phyloP scores from a whole-genome alignment of 148 eudicot genomes.

The Arbutus unedo region DNA sequence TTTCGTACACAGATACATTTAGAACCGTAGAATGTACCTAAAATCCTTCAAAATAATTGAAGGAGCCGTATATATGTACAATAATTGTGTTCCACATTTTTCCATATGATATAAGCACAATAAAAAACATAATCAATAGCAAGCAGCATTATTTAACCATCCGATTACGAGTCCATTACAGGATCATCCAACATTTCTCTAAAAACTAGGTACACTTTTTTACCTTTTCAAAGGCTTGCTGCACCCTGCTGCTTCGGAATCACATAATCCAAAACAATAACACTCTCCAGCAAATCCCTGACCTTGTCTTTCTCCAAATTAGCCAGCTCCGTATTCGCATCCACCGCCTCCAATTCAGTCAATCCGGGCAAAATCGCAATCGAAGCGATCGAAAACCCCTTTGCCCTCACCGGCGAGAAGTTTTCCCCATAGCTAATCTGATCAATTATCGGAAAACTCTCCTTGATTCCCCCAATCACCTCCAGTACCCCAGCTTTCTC shows the following conservation, averaged over 20 bases:
- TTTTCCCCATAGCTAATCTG: conserved; percentile 68
- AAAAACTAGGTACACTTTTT: neutral
- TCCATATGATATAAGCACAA: too few relatives aligned
- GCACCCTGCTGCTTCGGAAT: conserved; percentile 37
- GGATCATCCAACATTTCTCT: neutral
- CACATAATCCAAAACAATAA: conserved; percentile 65
- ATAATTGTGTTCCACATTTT: too few relatives aligned
- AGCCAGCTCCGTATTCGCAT: conserved; percentile 33
- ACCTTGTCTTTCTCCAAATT: conserved; percentile 61
- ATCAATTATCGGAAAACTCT: conserved; percentile 33
- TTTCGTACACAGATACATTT: too few relatives aligned
- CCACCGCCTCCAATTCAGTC: conserved; percentile 51
- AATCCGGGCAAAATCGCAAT: conserved; percentile 55
- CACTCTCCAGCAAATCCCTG: conserved; percentile 53
- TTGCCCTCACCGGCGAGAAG: conserved; percentile 76
- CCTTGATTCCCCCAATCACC: conserved; percentile 59
- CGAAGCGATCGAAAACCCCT: conserved; percentile 74
- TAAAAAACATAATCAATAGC: neutral
- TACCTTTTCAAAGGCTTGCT: neutral
- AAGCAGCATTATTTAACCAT: neutral
- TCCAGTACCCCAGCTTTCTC: conserved; percentile 47
- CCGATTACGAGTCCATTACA: neutral
- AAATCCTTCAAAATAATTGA: too few relatives aligned
- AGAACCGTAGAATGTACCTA: too few relatives aligned
- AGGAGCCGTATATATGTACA: too few relatives aligned